A percentile compares a stretch with the other conserved stretches of the same genome.
phyloP scores from a whole-genome alignment of 176 grass and related monocot species.

The Aegilops bicornis region DNA sequence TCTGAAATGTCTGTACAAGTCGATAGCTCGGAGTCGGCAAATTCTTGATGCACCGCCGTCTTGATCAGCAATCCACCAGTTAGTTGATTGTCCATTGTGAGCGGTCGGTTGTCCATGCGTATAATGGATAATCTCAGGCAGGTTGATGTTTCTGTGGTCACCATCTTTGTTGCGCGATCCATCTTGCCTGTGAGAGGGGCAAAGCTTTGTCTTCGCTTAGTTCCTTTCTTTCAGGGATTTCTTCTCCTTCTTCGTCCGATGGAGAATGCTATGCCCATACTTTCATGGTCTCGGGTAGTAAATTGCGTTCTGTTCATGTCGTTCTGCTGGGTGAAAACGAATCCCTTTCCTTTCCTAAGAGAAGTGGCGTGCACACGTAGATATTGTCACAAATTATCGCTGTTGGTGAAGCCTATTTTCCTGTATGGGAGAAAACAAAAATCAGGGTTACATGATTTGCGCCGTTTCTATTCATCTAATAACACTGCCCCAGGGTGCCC shows the following conservation, averaged over 20 bases:
- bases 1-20: neutral
- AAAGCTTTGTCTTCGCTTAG: neutral
- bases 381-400: too few species aligned
- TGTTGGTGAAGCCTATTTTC: too few species aligned
- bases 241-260: neutral
- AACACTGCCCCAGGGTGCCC: too few species aligned
- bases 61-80: neutral
- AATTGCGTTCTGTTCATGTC: neutral
- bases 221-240: neutral
- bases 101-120: too few species aligned
- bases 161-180: too few species aligned
- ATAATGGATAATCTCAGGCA: too few species aligned
- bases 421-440: too few species aligned
- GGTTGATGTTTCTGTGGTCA: too few species aligned
- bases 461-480: neutral
- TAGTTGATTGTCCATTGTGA: neutral
- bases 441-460: too few species aligned
- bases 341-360: too few species aligned
- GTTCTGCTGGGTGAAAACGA: neutral
- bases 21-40: neutral
- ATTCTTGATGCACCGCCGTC: neutral
- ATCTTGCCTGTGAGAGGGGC: neutral
- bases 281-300: neutral
- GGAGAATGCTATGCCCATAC: neutral
- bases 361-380: too few species aligned